phyloP scores from a whole-genome alignment of 75 land plant genomes.

The Selaginella moellendorffii region DNA sequence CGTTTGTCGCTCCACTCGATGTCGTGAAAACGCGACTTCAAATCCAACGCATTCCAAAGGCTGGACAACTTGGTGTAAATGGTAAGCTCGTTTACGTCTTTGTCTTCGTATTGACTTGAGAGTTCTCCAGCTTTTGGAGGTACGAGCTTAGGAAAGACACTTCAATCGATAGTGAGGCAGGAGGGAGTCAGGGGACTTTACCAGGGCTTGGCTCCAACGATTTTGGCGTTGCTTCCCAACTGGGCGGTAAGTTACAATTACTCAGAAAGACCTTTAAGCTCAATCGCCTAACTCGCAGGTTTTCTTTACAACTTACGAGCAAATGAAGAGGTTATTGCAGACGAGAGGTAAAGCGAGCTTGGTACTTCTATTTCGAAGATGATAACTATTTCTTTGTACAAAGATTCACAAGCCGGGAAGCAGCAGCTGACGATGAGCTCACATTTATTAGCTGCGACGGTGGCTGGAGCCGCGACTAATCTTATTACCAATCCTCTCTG shows the following conservation, averaged over 20 bases:
- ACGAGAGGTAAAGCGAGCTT: background rate
- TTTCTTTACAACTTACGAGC: slow-evolving; percentile 19
- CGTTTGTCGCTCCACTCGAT: slow-evolving; percentile 18
- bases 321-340: slow-evolving; percentile 12
- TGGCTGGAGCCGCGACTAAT: slow-evolving; percentile 16
- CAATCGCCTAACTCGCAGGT: background rate
- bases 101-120: background rate
- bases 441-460: slow-evolving; percentile 13
- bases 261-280: too few species aligned
- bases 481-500: slow-evolving; percentile 17
- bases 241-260: slow-evolving; percentile 18
- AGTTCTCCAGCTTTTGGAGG: slow-evolving; percentile 3
- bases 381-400: background rate
- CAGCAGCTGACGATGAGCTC: slow-evolving; percentile 9
- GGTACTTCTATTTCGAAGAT: background rate
- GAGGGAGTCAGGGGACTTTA: slow-evolving; percentile 15
- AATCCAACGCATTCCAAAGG: slow-evolving; percentile 12
- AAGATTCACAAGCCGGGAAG: slow-evolving; percentile 10
- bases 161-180: slow-evolving; percentile 13
- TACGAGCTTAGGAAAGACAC: background rate
- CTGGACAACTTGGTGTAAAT: slow-evolving; percentile 16
- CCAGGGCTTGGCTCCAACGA: slow-evolving; percentile 8
- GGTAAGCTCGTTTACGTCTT: slow-evolving; percentile 13
- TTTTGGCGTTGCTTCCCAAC: slow-evolving; percentile 13
- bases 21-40: slow-evolving; percentile 21